Conservation (phyloP, 495 filamentous ascomycete species). For the Aspergillus ellipticus region DNA sequence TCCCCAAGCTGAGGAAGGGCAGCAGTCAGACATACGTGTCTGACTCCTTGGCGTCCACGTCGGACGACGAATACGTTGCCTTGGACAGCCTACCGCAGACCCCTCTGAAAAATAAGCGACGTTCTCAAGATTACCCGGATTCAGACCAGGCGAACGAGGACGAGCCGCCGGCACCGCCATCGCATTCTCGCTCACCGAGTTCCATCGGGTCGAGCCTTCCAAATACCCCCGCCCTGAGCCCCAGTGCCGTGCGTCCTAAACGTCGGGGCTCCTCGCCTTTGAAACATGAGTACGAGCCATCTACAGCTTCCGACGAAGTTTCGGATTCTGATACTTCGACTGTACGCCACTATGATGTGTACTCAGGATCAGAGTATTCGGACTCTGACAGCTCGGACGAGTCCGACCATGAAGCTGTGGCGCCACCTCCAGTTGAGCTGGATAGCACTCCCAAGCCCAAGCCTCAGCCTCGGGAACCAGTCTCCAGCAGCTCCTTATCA, state of each 20-base stretch:
- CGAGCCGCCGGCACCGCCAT: conserved; percentile 47
- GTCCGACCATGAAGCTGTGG: conserved; percentile 43
- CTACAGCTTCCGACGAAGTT: conserved; percentile 63
- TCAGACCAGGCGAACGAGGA: conserved; percentile 31
- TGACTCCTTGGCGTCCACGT: conserved; percentile 11
- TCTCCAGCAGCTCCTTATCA: conserved; percentile 53
- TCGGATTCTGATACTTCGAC: conserved; percentile 52
- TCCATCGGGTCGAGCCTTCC: conserved; percentile 45
- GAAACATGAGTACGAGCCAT: conserved; percentile 97
- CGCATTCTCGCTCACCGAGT: conserved; percentile 49
- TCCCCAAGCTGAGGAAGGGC: conserved; percentile 50
- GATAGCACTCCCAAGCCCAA: neutral
- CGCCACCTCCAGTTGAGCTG: conserved; percentile 12
- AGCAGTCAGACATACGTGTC: conserved; percentile 39
- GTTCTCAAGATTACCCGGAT: conserved; percentile 29
- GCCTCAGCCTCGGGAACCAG: neutral
- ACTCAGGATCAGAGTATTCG: conserved; percentile 44
- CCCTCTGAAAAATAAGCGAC: conserved; percentile 32
- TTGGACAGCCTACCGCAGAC: conserved; percentile 26
- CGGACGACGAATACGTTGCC: conserved; percentile 37
- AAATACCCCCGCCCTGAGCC: conserved; percentile 48
- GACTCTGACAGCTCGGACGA: conserved; percentile 50
- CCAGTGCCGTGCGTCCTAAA: conserved; percentile 42
- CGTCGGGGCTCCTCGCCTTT: conserved; percentile 86
- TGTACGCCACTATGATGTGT: conserved; percentile 45